Percentiles rank a stretch among this genome's conserved stretches.
Conservation (phyloP, 2,329 filamentous ascomycete genomes). For the Hypoxylon rubiginosum region DNA sequence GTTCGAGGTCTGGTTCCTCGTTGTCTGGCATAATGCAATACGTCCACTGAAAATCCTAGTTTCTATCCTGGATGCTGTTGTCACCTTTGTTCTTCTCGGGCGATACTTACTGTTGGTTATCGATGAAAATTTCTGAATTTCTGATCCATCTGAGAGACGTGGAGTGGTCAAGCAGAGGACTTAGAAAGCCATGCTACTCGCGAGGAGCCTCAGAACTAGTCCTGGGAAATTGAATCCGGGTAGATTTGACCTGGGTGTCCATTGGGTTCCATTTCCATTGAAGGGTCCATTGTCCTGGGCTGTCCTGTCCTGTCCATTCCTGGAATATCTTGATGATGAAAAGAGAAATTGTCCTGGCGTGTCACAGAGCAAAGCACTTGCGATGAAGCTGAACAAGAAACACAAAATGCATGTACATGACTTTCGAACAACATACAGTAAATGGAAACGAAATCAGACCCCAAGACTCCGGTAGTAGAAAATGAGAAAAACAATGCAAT, state of each 20-base stretch:
- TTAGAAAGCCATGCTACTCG: conserved; percentile 33
- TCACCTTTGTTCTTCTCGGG: conserved; percentile 50
- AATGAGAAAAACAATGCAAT: conserved; percentile 66
- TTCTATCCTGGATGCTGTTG: conserved; percentile 43
- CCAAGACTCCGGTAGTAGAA: conserved; percentile 58
- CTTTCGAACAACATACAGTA: conserved; percentile 46
- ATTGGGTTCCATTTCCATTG: conserved; percentile 40
- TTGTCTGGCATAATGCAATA: conserved; percentile 30
- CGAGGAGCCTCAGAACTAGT: conserved; percentile 44
- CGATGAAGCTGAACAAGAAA: conserved; percentile 44
- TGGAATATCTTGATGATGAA: conserved; percentile 32
- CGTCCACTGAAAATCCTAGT: conserved; percentile 32
- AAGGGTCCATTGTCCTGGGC: conserved; percentile 39
- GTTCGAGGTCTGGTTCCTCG: conserved; percentile 23
- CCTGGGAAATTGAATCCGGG: conserved; percentile 38
- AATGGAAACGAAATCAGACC: conserved; percentile 51
- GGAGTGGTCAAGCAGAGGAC: conserved; percentile 43
- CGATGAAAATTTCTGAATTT: conserved; percentile 24
- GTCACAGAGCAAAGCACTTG: conserved; percentile 46
- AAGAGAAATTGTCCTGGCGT: conserved; percentile 23
- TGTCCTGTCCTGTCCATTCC: conserved; percentile 43
- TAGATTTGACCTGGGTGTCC: conserved; percentile 39
- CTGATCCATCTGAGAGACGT: conserved; percentile 49
- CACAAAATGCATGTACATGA: conserved; percentile 51
- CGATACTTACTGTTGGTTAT: conserved; percentile 55